Evolutionary conservation across 768 basidiomycete genomes (phyloP).

Genomic region (Boletus coccyginus): DNA sequence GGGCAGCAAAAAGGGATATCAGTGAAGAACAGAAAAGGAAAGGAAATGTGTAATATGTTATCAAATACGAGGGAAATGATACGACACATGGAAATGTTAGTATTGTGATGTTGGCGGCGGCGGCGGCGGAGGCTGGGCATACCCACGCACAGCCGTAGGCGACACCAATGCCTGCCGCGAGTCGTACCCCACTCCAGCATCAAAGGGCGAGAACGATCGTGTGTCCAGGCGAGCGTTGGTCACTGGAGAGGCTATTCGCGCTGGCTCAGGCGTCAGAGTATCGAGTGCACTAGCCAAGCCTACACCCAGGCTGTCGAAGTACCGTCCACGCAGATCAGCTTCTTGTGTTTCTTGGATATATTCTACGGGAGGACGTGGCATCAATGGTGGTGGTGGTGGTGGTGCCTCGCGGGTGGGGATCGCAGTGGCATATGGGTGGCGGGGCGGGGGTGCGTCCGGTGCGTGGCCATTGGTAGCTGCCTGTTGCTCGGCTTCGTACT

Average conservation of each 20-base stretch:
- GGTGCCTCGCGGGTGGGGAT: constrained; percentile 23
- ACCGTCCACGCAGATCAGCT: constrained; percentile 60
- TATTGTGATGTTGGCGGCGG: constrained; percentile 14
- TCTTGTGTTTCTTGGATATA: constrained; percentile 83
- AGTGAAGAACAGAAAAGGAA: neutral
- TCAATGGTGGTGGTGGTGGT: constrained; percentile 73
- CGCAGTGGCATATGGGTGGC: constrained; percentile 18
- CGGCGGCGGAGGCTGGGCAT: constrained; percentile 6
- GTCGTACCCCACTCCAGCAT: constrained; percentile 27
- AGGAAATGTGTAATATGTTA: constrained; percentile 11
- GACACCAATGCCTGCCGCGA: neutral
- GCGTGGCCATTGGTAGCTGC: constrained; percentile 24
- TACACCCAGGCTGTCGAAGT: constrained; percentile 24
- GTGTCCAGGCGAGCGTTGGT: constrained; percentile 31
- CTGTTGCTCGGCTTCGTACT: constrained; percentile 57
- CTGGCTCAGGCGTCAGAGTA: constrained; percentile 23
- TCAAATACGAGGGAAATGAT: constrained; percentile 12
- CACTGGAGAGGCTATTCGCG: constrained; percentile 13
- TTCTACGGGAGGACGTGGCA: constrained; percentile 73
- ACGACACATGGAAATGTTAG: neutral
- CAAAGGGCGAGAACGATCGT: constrained; percentile 50
- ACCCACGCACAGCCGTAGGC: constrained; percentile 4
- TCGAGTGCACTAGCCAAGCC: constrained; percentile 33
- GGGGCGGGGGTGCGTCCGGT: neutral
- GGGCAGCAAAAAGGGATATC: constrained; percentile 3